These are phyloP conservation scores for Coemansia sp. DNA, from an alignment of 192 early-diverging fungal species.

Conservation along the genomic window DNA sequence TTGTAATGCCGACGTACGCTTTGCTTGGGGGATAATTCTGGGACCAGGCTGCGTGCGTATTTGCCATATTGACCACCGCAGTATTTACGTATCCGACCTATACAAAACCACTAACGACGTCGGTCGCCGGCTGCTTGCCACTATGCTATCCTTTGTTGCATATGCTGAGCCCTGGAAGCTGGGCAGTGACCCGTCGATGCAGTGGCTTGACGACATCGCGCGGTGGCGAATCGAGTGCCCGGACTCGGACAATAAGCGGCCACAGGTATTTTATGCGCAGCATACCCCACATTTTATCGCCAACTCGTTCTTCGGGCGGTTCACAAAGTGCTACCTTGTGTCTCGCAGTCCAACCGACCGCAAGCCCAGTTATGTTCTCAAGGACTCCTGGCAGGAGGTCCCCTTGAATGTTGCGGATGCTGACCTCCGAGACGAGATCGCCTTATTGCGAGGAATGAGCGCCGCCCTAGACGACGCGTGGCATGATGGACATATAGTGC, in stretches of 20 bases:
- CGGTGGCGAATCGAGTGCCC: constrained; percentile 48
- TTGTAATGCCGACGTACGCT: constrained; percentile 24
- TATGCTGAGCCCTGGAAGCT: constrained; percentile 33
- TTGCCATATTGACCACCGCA: constrained; percentile 46
- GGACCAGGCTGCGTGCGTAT: constrained; percentile 26
- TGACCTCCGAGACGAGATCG: constrained; percentile 32
- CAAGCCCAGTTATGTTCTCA: constrained; percentile 29
- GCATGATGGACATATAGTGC: constrained; percentile 16
- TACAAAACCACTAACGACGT: no score
- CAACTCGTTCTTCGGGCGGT: constrained; percentile 47
- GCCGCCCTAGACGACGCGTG: constrained; percentile 24
- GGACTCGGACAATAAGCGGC: background rate
- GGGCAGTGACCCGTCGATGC: constrained; percentile 46
- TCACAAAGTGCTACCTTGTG: constrained; percentile 42
- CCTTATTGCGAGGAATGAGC: constrained; percentile 35
- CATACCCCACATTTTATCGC: constrained; percentile 33
- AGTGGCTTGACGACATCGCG: constrained; percentile 27
- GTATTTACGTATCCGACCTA: constrained; percentile 27
- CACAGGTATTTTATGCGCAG: constrained; percentile 18
- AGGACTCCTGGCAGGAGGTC: constrained; percentile 52
- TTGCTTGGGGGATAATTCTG: constrained; percentile 36
- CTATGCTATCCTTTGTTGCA: background rate
- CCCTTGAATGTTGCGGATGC: constrained; percentile 1
- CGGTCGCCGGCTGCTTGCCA: constrained; percentile 9
- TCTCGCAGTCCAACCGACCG: constrained; percentile 11